A percentile compares a stretch with the other conserved stretches of the same genome.
Evolutionary conservation across 805 yeast genomes (phyloP).

Genomic region (Myxozyma neglecta): DNA sequence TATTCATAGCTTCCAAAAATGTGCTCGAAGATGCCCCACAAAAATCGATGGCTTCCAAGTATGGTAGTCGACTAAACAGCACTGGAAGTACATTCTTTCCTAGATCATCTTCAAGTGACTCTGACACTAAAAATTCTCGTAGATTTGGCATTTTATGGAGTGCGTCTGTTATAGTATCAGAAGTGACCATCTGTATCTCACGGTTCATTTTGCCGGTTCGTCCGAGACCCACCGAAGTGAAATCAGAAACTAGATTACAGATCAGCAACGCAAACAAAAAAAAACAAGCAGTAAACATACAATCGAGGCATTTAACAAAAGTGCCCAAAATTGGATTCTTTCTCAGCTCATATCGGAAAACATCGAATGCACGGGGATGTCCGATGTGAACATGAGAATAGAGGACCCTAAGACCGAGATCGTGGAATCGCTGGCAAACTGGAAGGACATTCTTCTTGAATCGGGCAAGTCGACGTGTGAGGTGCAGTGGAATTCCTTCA

Average conservation of each 20-base stretch:
- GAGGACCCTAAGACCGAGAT: conserved; percentile 41
- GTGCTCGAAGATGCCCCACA: conserved; percentile 77
- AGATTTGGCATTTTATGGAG: conserved; percentile 61
- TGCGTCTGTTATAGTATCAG: conserved; percentile 65
- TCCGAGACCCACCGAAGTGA: conserved; percentile 87
- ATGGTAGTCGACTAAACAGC: conserved; percentile 54
- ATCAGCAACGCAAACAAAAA: not conserved
- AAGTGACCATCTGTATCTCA: conserved; percentile 87
- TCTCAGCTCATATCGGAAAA: conserved; percentile 49
- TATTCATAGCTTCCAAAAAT: conserved; percentile 60
- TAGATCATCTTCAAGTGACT: conserved; percentile 80
- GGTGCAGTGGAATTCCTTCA: conserved; percentile 6
- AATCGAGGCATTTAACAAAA: conserved; percentile 75
- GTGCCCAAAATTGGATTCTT: conserved; percentile 52
- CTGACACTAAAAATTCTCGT: conserved; percentile 77
- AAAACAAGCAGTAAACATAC: not conserved
- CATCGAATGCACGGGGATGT: conserved; percentile 76
- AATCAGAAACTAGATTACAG: conserved; percentile 54
- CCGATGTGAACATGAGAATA: conserved; percentile 54
- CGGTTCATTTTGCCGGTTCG: conserved; percentile 86
- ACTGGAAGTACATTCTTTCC: conserved; percentile 56
- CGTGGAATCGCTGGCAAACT: conserved; percentile 37
- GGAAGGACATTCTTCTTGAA: conserved; percentile 31
- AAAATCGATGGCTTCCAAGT: conserved; percentile 72
- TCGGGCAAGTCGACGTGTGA: conserved; percentile 22